phyloP scores from a whole-genome alignment of 768 basidiomycete genomes.

The Tephrocybe sp. region DNA sequence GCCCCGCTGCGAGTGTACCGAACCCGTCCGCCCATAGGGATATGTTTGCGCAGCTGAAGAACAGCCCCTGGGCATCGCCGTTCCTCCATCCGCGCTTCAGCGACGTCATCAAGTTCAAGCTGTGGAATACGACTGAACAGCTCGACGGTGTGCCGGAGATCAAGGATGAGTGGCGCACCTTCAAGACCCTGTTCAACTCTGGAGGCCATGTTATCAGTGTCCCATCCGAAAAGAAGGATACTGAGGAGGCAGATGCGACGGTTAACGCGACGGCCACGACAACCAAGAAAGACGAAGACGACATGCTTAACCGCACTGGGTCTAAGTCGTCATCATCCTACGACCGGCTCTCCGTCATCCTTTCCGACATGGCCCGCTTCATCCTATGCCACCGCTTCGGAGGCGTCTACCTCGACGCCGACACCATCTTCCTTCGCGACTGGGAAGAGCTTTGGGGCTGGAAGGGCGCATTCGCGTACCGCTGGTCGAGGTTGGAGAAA shows the following conservation, averaged over 20 bases:
- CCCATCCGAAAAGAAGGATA: slow-evolving; percentile 34
- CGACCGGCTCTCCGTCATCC: slow-evolving; percentile 86
- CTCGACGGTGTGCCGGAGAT: slow-evolving; percentile 85
- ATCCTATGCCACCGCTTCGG: slow-evolving; percentile 91
- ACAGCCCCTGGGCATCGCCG: slow-evolving; percentile 88
- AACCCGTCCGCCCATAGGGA: slow-evolving; percentile 75
- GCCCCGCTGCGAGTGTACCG: slow-evolving; percentile 81
- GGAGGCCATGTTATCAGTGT: slow-evolving; percentile 75
- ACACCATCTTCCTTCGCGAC: slow-evolving; percentile 87
- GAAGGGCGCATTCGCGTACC: slow-evolving; percentile 91
- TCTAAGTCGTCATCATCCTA: slow-evolving; percentile 87
- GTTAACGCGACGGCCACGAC: slow-evolving; percentile 53
- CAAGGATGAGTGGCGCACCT: slow-evolving; percentile 80
- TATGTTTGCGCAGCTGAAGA: slow-evolving; percentile 77
- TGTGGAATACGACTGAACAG: slow-evolving; percentile 98
- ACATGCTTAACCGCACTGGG: slow-evolving; percentile 71
- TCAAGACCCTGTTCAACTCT: slow-evolving; percentile 82
- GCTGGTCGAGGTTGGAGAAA: slow-evolving; percentile 89
- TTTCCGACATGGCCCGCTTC: slow-evolving; percentile 97
- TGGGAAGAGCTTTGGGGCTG: slow-evolving; percentile 98
- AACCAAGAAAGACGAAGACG: slow-evolving; percentile 47
- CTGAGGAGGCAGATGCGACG: slow-evolving; percentile 29
- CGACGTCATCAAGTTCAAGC: slow-evolving; percentile 85
- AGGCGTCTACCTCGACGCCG: slow-evolving; percentile 92
- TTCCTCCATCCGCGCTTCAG: slow-evolving; percentile 89